phyloP scores from a whole-genome alignment of 306 rosid species.

The Pyrus pyrifolia region DNA sequence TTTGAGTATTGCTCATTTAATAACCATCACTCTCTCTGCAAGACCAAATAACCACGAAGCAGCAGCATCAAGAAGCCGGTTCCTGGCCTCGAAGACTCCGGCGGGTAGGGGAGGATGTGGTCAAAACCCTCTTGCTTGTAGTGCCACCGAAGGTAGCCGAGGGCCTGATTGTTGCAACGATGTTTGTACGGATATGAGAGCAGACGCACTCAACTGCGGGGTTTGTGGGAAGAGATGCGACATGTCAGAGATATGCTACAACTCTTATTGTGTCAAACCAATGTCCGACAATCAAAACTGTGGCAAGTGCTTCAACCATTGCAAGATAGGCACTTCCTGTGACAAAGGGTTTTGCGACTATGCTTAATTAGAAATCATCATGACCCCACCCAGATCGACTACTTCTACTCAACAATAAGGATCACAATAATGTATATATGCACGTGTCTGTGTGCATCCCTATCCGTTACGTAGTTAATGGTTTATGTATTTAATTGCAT shows the following conservation, averaged over 20 bases:
- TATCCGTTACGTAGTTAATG: no score
- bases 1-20: no score
- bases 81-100: background rate
- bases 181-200: background rate
- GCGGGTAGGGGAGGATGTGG: background rate
- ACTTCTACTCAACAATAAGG: no score
- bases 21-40: no score
- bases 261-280: background rate
- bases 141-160: background rate
- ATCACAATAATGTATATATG: no score
- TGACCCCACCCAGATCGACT: no score
- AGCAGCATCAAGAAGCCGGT: background rate
- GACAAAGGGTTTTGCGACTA: background rate
- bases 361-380: background rate
- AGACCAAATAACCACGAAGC: no score
- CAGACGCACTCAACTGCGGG: background rate
- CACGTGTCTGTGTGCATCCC: no score
- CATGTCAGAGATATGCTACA: background rate
- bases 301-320: background rate
- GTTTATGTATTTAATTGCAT: no score
- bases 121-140: background rate
- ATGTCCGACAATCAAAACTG: background rate
- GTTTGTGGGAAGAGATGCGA: background rate
- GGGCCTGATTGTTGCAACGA: background rate
- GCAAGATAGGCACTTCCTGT: background rate